Base-by-base conservation (phyloP, 2,329 filamentous ascomycete species). In the Pezicula carpinea region DNA sequence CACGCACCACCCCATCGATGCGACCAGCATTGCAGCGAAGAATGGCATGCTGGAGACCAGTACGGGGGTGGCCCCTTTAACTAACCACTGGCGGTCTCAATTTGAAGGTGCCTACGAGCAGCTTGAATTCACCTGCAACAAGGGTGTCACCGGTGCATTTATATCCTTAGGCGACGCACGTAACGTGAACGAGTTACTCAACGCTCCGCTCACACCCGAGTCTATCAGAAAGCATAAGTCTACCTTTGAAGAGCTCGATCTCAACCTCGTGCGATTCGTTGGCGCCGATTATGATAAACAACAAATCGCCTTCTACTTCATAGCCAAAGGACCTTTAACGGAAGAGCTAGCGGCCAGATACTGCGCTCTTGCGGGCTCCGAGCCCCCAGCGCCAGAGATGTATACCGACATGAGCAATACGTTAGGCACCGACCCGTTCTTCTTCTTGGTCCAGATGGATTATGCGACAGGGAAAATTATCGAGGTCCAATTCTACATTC, bases 401-500 rank as follows among this genome's bases (percentile, higher is more conserved):
- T 44, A 44, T 31, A 32, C 35, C 29, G 42, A 44, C 7, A 44
- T 44, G 42, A 44, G 42, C 31, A 44, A 34, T 18, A 22, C 34
- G 18, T 19, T 44, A 22, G 23, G 26, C 18, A 21, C 18, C 17
- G 19, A 35, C 18, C 18, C 18, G 13, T 44, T 44, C 42, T 44
- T 44, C 33, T 44, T 44, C 19, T 18, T 18, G 19, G 42, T 36
- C 3, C 10, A 15, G 6, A 44, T 44, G 42, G 42, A 44, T 22
- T 22, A 34, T n/a, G 42, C 6, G 4, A 44, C 42, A 1, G 42
- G 42, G 10, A 36, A 13, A 8, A 26, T 44, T n/a, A n/a, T 22
- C 1, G 23, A 26, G 21, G 32, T 44, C 1, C 14, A 44, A 19
- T 35, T 44, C 32, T 44, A 44, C 33, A 44, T 44, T 17, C 29